Evolutionary conservation across 2,329 filamentous ascomycete species (phyloP).

Genomic region (Colletotrichum sp.): DNA sequence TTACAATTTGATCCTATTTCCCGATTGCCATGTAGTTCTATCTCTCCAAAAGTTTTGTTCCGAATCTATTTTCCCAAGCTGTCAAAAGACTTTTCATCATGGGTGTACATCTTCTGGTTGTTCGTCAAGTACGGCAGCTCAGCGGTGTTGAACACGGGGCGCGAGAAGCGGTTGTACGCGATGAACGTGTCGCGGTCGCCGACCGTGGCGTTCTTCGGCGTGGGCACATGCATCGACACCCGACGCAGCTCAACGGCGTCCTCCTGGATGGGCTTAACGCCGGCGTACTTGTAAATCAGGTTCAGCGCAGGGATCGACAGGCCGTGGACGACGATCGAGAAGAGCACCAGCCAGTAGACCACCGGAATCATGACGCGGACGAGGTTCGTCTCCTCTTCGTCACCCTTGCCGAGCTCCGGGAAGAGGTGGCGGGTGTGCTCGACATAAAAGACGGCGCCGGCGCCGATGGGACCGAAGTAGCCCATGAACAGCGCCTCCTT

Average conservation of each 20-base stretch:
- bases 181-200: constrained; percentile 43
- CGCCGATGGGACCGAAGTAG: constrained; percentile 79
- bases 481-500: constrained; percentile 67
- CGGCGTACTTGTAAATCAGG: constrained; percentile 40
- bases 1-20: not conserved
- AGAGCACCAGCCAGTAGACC: constrained; percentile 45
- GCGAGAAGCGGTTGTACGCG: constrained; percentile 53
- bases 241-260: constrained; percentile 43
- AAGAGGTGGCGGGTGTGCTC: constrained; percentile 50
- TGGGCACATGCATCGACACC: constrained; percentile 37
- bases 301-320: constrained; percentile 52
- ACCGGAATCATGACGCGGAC: constrained; percentile 41
- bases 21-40: not conserved
- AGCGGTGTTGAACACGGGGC: constrained; percentile 26
- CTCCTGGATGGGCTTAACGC: constrained; percentile 46
- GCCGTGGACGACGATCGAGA: constrained; percentile 51
- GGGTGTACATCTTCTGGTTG: not conserved
- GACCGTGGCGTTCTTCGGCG: constrained; percentile 44
- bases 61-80: not conserved
- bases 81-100: not conserved
- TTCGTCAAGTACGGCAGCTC: not conserved
- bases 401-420: constrained; percentile 37
- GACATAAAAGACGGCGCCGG: constrained; percentile 80
- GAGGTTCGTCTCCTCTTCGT: constrained; percentile 36
- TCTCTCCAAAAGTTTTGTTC: rapidly evolving